Conservation (phyloP, 495 filamentous ascomycete species). For the Darksidea phi region DNA sequence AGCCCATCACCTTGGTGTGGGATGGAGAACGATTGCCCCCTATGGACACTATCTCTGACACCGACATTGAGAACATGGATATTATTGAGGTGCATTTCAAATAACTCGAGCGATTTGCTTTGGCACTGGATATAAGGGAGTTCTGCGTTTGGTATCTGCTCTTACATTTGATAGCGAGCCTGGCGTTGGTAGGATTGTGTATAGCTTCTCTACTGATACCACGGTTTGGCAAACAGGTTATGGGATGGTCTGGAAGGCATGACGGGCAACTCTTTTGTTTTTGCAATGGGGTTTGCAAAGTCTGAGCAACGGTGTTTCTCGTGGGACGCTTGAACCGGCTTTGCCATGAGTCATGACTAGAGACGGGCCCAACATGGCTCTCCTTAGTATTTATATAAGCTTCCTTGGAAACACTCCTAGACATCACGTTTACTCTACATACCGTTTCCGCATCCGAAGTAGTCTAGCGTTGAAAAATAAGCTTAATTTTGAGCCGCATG, state of each 20-base stretch:
- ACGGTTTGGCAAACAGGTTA: neutral
- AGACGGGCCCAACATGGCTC: no score
- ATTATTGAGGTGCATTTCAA: conserved; percentile 38
- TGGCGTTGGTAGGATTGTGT: conserved; percentile 10
- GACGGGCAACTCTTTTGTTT: no score
- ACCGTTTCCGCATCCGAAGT: neutral
- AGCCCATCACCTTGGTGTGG: conserved; percentile 64
- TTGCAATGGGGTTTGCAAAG: no score
- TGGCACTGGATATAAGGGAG: neutral
- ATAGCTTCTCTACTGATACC: neutral
- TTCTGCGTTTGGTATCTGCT: no score
- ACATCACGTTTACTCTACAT: no score
- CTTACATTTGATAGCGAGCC: conserved; percentile 1
- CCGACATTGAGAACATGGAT: conserved; percentile 79
- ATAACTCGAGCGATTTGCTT: neutral
- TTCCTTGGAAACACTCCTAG: no score
- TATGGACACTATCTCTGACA: conserved; percentile 58
- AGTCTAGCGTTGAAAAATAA: conserved; percentile 8
- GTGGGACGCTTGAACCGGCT: no score
- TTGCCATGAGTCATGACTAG: no score
- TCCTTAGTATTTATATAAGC: no score
- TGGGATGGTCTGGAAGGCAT: neutral
- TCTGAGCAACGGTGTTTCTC: no score
- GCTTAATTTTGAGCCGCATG: conserved; percentile 30
- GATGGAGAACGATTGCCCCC: conserved; percentile 76